These are phyloP conservation scores for Russula ochroleuca DNA, from an alignment of 768 basidiomycete genomes.

Conservation along the genomic window DNA sequence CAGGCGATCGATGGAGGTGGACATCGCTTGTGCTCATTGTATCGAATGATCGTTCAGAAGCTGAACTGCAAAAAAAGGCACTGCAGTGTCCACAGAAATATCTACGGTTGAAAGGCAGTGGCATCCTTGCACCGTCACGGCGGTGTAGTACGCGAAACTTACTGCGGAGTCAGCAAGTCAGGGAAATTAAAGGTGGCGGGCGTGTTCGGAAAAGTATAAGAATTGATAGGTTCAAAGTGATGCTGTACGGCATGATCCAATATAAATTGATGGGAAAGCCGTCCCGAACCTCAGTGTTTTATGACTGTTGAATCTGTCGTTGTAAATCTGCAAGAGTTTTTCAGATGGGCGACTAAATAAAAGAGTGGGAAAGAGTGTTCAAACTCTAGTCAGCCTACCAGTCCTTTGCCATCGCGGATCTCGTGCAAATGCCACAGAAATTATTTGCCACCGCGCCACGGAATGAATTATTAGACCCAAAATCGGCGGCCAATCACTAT, in stretches of 20 bases:
- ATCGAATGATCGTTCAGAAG: not conserved
- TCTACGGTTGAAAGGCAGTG: not conserved
- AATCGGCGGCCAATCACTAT: not conserved
- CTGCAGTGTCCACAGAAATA: not conserved
- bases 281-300: conserved; percentile 5
- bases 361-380: not conserved
- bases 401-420: not conserved
- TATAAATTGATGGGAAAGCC: not conserved
- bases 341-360: not conserved
- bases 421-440: not conserved
- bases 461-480: conserved; percentile 1
- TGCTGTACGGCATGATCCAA: conserved; percentile 4
- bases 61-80: not conserved
- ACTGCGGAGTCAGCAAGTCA: not conserved
- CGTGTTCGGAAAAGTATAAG: not conserved
- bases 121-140: not conserved
- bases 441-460: not conserved
- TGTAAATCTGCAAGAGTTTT: conserved; percentile 3
- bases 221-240: conserved; percentile 2
- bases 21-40: not conserved
- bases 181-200: not conserved
- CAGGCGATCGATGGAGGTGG: not conserved
- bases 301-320: not conserved
- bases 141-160: not conserved
- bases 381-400: conserved; percentile 3